A percentile compares a stretch with the other conserved stretches of the same genome.
These are phyloP conservation scores for Diospyros kaki DNA, from an alignment of 148 eudicot species.

Conservation along the genomic window DNA sequence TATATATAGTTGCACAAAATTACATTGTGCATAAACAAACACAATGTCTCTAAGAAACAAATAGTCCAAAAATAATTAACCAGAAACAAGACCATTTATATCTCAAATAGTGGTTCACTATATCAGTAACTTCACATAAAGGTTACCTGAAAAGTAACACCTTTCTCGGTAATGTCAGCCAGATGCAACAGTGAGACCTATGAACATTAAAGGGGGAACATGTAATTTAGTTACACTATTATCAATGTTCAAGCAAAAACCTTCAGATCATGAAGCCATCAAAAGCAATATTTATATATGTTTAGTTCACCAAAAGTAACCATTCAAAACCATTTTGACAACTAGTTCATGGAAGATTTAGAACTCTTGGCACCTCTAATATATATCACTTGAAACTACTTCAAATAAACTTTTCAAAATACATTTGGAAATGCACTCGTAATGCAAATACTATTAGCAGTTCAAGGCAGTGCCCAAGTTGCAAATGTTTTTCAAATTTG, in stretches of 20 bases:
- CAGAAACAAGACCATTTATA: not conserved
- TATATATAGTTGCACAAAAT: no score
- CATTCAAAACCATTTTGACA: not conserved
- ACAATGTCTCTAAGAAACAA: no score
- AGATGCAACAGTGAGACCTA: conserved; percentile 81
- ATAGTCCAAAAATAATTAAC: not conserved
- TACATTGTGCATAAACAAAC: no score
- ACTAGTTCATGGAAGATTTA: not conserved
- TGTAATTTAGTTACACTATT: not conserved
- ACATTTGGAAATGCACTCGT: not conserved
- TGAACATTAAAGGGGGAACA: not conserved
- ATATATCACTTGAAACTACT: not conserved
- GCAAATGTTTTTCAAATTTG: not conserved
- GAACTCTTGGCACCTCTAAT: not conserved
- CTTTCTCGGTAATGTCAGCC: conserved; percentile 89
- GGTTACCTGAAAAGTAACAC: conserved; percentile 88
- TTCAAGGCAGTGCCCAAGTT: not conserved
- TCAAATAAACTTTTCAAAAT: not conserved
- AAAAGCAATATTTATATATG: not conserved
- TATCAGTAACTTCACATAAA: conserved; percentile 4
- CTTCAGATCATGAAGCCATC: not conserved
- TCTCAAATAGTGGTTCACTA: not conserved
- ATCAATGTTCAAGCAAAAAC: not conserved
- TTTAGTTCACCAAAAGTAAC: not conserved
- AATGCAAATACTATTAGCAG: not conserved